These are phyloP conservation scores for Bertia moriformis DNA, from an alignment of 2,329 filamentous ascomycete genomes.

Conservation along the genomic window DNA sequence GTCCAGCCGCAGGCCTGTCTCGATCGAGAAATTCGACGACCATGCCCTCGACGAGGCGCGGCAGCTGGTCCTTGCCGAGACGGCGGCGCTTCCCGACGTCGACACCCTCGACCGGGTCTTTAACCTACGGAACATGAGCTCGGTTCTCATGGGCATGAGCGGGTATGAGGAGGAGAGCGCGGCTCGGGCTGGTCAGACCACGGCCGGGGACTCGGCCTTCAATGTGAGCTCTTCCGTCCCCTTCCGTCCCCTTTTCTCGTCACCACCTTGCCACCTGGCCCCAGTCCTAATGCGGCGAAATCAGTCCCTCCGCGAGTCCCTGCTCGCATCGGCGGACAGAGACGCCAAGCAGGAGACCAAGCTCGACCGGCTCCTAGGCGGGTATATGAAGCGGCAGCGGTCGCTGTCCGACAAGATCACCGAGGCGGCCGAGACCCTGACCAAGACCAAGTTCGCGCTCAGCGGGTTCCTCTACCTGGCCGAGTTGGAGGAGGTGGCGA, in stretches of 20 bases:
- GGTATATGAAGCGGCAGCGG: constrained; percentile 77
- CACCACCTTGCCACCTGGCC: background rate
- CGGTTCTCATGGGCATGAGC: constrained; percentile 62
- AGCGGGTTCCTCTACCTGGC: constrained; percentile 63
- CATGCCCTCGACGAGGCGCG: constrained; percentile 59
- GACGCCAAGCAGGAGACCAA: constrained; percentile 89
- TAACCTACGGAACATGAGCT: constrained; percentile 33
- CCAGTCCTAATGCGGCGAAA: constrained; percentile 4
- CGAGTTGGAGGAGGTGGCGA: constrained; percentile 64
- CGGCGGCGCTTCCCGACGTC: constrained; percentile 28
- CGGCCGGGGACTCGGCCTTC: too few relatives aligned
- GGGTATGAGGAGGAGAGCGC: constrained; percentile 57
- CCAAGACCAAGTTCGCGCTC: constrained; percentile 58
- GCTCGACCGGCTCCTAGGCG: constrained; percentile 70
- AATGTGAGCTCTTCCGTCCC: too few relatives aligned
- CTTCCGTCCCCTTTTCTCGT: constrained; percentile 1
- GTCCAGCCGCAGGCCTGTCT: constrained; percentile 43
- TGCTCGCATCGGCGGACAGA: constrained; percentile 61
- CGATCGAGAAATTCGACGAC: constrained; percentile 55
- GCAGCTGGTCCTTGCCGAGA: constrained; percentile 62
- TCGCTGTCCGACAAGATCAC: constrained; percentile 65
- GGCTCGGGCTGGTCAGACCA: too few relatives aligned
- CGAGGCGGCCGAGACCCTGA: constrained; percentile 60
- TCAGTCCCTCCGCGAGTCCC: constrained; percentile 56
- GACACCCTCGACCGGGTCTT: constrained; percentile 38